Evolutionary conservation across 306 rosid species (phyloP).

Genomic region (Luffa aegyptiaca): DNA sequence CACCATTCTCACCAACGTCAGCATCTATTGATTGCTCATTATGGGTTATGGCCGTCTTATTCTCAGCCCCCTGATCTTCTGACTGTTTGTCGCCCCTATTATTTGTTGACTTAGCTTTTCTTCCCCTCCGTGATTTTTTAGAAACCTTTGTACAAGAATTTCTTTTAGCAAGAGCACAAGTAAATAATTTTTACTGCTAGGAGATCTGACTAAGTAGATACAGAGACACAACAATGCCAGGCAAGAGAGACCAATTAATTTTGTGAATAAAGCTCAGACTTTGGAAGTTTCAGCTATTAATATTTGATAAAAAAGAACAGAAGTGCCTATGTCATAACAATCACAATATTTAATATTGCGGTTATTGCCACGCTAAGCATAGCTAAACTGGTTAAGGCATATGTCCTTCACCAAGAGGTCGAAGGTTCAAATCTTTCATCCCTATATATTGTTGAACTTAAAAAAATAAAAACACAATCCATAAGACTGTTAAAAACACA

Average conservation of each 20-base stretch:
- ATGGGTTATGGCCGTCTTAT: conserved; percentile 31
- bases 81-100: conserved; percentile 27
- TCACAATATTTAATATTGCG: background rate
- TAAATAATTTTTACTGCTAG: background rate
- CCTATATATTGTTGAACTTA: background rate
- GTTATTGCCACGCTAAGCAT: background rate
- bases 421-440: background rate
- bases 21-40: conserved; percentile 27
- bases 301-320: background rate
- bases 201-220: background rate
- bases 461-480: background rate
- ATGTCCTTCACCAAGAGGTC: background rate
- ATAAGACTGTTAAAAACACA: background rate
- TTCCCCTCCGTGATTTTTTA: conserved; percentile 54
- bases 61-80: conserved; percentile 36
- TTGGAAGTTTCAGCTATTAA: background rate
- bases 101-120: conserved; percentile 30
- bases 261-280: background rate
- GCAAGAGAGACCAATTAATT: background rate
- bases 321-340: background rate
- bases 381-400: background rate
- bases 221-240: background rate
- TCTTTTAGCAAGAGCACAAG: background rate
- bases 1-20: conserved; percentile 23
- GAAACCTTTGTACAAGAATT: conserved; percentile 48